Conservation (phyloP, 441 rosid species). For the Populus tomentosa region DNA sequence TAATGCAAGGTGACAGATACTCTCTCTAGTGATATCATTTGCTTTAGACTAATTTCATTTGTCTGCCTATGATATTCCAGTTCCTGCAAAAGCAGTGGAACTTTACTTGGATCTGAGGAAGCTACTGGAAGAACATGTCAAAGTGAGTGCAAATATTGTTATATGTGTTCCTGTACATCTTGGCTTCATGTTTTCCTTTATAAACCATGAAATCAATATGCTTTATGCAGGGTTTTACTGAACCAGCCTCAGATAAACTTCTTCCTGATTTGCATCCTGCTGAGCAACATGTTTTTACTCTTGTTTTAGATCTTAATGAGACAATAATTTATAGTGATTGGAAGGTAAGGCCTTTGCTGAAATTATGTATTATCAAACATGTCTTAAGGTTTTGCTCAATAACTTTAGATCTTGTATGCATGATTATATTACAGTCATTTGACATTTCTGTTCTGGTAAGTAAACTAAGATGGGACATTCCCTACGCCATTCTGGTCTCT, state of each 20-base stretch:
- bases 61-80: constrained; percentile 35
- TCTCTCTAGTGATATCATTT: background rate
- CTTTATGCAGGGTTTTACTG: constrained; percentile 66
- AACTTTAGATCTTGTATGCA: background rate
- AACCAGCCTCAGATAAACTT: constrained; percentile 92
- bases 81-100: constrained; percentile 68
- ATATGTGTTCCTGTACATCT: background rate
- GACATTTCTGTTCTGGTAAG: background rate
- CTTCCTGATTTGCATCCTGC: constrained; percentile 90
- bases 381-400: background rate
- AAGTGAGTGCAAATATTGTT: constrained; percentile 35
- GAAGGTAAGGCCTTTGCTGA: constrained; percentile 46
- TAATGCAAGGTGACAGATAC: background rate
- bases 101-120: constrained; percentile 80
- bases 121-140: constrained; percentile 68
- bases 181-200: background rate
- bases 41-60: background rate
- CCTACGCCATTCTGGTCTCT: background rate
- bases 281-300: constrained; percentile 83
- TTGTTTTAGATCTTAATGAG: constrained; percentile 92
- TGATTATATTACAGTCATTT: background rate
- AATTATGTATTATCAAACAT: background rate
- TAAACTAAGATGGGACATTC: background rate
- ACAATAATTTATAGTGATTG: constrained; percentile 87
- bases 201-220: background rate